Percentiles rank a stretch among this genome's conserved stretches.
Evolutionary conservation across 306 rosid species (phyloP).

Genomic region (Cicer pinnatifidum): DNA sequence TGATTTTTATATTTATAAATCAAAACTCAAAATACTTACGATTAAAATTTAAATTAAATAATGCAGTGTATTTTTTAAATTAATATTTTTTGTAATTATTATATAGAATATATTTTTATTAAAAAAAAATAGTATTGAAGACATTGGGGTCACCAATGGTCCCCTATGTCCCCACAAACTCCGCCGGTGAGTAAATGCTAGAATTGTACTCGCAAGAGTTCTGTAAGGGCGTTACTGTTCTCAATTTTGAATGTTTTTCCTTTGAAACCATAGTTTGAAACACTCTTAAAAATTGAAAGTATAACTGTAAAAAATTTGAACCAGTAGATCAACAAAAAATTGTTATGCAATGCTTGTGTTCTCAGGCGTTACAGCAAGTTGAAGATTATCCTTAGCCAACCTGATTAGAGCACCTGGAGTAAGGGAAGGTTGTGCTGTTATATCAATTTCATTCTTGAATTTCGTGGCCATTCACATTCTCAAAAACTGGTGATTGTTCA

Average conservation of each 20-base stretch:
- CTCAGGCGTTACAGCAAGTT: background rate
- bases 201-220: background rate
- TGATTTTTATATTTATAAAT: too few relatives aligned
- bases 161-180: too few relatives aligned
- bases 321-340: constrained; percentile 30
- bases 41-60: too few relatives aligned
- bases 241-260: constrained; percentile 5
- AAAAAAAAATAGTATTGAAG: too few relatives aligned
- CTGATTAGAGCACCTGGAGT: background rate
- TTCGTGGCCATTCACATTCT: constrained; percentile 54
- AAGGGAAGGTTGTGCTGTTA: constrained; percentile 5
- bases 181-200: too few relatives aligned
- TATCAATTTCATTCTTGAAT: constrained; percentile 45
- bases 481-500: constrained; percentile 50
- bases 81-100: too few relatives aligned
- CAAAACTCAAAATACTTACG: too few relatives aligned
- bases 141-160: too few relatives aligned
- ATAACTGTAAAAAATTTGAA: background rate
- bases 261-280: background rate
- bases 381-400: constrained; percentile 6
- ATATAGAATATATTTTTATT: too few relatives aligned
- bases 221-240: background rate
- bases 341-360: background rate
- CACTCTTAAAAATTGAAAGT: constrained; percentile 2
- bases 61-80: too few relatives aligned